Evolutionary conservation across 1,139 yeast species (phyloP), one percentile per base, ranked within the genome.

Genomic region (Candida sanyaensis): DNA sequence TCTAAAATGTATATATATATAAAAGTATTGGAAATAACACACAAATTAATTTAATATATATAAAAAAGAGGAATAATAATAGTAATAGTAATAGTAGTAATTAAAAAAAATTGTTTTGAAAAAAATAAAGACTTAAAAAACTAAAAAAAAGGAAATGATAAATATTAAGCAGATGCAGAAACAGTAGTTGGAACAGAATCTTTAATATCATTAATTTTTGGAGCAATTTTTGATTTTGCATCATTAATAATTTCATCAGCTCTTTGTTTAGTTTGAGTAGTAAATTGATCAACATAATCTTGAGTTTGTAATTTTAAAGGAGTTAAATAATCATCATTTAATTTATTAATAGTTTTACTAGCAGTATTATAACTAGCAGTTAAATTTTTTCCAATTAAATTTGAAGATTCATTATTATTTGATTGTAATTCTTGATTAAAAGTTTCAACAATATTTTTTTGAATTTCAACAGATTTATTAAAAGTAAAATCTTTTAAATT

Each of bases 281-380:
- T 66, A 37, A 71, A 70, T 41, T 71, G 77, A 43, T 54, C 55
- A 33, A 68, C 74, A 55, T 66, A 69, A 45, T 62, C 75, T 50
- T 71, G 73, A 43, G 80, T 73, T 54, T 73, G 73, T 39, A 60
- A 59, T 55, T 66, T 71, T 56, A 74, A 69, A 30, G 79, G 79
- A 54, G 66, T 71, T 46, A 74, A 63, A 60, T 64, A 71, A 43
- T 66, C 67, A 36, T 66, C 65, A 55, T 74, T 71, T 48, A 75
- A 62, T 48, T 65, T 68, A 53, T 59, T 64, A 47, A 71, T 60
- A 46, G 75, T 63, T 45, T 67, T 61, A 34, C 66, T 58, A 10
- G 70, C 69, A 39, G 78, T 69, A 52, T 65, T 68, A 55, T 66
- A 64, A 10, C 72, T 63, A 29, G 77, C 78, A 42, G 65, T 55